Percentiles rank a stretch among this genome's conserved stretches.
Conservation (phyloP, 2,329 filamentous ascomycete species). For the Diaporthe amygdali region DNA sequence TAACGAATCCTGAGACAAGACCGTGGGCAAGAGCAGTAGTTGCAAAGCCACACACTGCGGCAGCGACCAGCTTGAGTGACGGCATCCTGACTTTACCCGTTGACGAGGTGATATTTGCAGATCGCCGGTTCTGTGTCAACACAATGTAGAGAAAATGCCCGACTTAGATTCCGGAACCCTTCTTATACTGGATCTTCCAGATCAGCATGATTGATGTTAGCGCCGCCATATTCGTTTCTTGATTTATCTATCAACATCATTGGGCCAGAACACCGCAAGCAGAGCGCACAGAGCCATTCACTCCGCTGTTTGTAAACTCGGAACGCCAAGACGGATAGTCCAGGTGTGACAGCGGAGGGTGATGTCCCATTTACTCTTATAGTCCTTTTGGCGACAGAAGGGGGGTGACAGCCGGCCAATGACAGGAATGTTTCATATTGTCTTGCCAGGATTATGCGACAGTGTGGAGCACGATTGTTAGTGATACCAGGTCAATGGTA, state of each 20-base stretch:
- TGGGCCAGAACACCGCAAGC: neutral
- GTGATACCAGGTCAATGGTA: neutral
- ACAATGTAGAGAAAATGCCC: neutral
- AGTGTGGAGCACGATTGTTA: neutral
- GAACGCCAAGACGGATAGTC: slow-evolving; percentile 7
- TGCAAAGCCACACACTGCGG: slow-evolving; percentile 29
- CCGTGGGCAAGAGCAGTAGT: slow-evolving; percentile 42
- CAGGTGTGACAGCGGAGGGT: slow-evolving; percentile 3
- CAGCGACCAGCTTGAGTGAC: neutral
- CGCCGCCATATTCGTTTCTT: neutral
- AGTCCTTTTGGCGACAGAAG: neutral
- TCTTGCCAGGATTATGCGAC: neutral
- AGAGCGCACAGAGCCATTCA: neutral
- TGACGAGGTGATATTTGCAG: neutral
- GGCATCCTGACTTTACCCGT: slow-evolving; percentile 1
- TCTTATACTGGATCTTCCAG: neutral
- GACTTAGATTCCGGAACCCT: neutral
- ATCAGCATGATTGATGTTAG: neutral
- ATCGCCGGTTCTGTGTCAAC: neutral
- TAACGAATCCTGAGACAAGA: slow-evolving; percentile 53
- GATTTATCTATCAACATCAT: neutral
- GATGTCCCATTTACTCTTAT: neutral
- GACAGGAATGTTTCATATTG: neutral
- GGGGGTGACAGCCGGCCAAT: neutral
- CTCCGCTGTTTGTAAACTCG: neutral